These are phyloP conservation scores for Camellia oleifera DNA, from an alignment of 179 eudicot genomes.

Conservation along the genomic window DNA sequence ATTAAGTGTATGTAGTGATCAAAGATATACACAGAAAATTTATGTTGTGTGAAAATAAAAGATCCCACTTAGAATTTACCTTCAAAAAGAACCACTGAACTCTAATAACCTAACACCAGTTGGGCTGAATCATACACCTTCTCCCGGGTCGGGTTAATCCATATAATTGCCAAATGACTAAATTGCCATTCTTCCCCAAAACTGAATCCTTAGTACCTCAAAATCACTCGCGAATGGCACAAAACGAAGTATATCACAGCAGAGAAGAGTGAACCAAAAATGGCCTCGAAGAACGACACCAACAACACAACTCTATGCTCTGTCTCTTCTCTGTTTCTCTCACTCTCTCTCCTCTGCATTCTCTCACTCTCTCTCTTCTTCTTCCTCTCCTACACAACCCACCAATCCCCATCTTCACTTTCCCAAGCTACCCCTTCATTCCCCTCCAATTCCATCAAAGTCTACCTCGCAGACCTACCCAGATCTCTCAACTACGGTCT, in stretches of 20 bases:
- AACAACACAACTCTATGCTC: constrained; percentile 28
- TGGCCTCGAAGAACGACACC: constrained; percentile 24
- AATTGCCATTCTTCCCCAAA: background rate
- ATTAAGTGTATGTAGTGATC: no score
- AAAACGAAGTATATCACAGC: background rate
- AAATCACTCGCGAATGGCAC: background rate
- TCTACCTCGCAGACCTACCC: constrained; percentile 64
- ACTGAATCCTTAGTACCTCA: background rate
- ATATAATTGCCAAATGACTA: background rate
- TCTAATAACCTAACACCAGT: no score
- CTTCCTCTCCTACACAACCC: constrained; percentile 29
- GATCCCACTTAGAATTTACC: no score
- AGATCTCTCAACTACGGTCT: constrained; percentile 87
- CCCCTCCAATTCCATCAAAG: constrained; percentile 42
- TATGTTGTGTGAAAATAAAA: no score
- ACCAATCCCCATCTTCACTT: constrained; percentile 12
- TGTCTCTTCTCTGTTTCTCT: constrained; percentile 48
- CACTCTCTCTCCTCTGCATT: constrained; percentile 51
- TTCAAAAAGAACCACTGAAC: no score
- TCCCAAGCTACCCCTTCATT: constrained; percentile 16
- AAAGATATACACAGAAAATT: no score
- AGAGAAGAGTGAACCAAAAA: background rate
- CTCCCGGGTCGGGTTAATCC: background rate
- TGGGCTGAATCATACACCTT: background rate
- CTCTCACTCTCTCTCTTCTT: constrained; percentile 50